Evolutionary conservation across 2,329 filamentous ascomycete genomes (phyloP).

Genomic region (Pseudogymnoascus sp.): DNA sequence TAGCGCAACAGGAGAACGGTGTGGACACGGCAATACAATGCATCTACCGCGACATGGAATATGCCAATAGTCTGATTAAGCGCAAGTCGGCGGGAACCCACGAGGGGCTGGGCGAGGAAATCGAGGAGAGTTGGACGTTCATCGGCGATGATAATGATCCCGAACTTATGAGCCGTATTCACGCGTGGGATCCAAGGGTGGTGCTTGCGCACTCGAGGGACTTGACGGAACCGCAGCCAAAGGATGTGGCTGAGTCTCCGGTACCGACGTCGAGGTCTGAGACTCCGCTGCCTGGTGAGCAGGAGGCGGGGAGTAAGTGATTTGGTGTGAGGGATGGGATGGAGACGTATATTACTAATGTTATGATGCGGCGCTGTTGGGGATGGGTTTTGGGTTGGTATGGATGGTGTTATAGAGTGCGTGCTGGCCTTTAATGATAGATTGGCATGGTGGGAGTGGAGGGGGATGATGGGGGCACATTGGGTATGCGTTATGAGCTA

Average conservation of each 20-base stretch:
- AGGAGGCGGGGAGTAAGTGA: neutral
- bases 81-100: slow-evolving; percentile 47
- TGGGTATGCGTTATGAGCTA: neutral
- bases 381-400: neutral
- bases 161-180: slow-evolving; percentile 25
- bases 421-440: neutral
- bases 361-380: neutral
- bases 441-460: slow-evolving; percentile 1
- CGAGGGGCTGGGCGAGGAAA: slow-evolving; percentile 43
- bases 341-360: neutral
- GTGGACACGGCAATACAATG: slow-evolving; percentile 85
- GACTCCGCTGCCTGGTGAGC: neutral
- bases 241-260: neutral
- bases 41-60: slow-evolving; percentile 92
- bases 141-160: slow-evolving; percentile 48
- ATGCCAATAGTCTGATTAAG: slow-evolving; percentile 77
- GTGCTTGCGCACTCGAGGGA: neutral
- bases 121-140: slow-evolving; percentile 87
- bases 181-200: slow-evolving; percentile 28
- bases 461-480: neutral
- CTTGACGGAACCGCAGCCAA: neutral
- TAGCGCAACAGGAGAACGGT: slow-evolving; percentile 64
- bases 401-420: slow-evolving; percentile 1
- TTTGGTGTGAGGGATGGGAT: neutral
- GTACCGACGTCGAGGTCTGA: neutral